Evolutionary conservation across 2,329 filamentous ascomycete species (phyloP).

Genomic region (Cercospora beticola): DNA sequence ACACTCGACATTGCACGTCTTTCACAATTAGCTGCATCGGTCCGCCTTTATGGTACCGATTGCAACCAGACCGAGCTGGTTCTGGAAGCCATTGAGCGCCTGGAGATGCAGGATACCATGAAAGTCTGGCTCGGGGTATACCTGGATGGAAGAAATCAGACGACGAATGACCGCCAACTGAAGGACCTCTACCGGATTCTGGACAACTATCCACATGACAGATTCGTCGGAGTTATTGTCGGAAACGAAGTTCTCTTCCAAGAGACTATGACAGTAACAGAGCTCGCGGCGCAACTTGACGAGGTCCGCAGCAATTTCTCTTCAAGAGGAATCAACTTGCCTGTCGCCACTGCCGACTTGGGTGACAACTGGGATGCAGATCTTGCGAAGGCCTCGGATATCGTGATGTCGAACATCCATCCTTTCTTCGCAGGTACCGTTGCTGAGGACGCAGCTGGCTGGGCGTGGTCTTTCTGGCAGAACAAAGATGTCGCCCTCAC

Average conservation of each 20-base stretch:
- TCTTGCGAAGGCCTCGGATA: constrained; percentile 71
- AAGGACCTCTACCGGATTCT: constrained; percentile 81
- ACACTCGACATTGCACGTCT: constrained; percentile 88
- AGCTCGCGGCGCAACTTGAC: constrained; percentile 64
- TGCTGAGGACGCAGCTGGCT: constrained; percentile 66
- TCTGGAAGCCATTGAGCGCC: constrained; percentile 72
- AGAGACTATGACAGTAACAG: constrained; percentile 63
- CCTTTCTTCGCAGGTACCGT: constrained; percentile 87
- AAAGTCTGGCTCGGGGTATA: constrained; percentile 95
- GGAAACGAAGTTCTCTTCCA: constrained; percentile 65
- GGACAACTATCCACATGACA: constrained; percentile 56
- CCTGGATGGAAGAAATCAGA: constrained; percentile 73
- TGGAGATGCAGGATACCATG: constrained; percentile 68
- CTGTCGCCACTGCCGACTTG: constrained; percentile 83
- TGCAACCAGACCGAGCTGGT: constrained; percentile 98
- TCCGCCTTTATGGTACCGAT: constrained; percentile 91
- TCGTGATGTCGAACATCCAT: constrained; percentile 95
- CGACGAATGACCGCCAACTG: constrained; percentile 81
- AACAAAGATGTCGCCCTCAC: constrained; percentile 65
- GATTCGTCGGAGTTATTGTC: constrained; percentile 62
- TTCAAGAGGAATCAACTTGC: constrained; percentile 64
- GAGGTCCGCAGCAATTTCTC: constrained; percentile 73
- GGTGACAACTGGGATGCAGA: constrained; percentile 79
- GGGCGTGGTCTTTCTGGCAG: constrained; percentile 84
- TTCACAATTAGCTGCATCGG: constrained; percentile 81